Conservation (phyloP, 768 basidiomycete genomes). For the Serendipita sp. region DNA sequence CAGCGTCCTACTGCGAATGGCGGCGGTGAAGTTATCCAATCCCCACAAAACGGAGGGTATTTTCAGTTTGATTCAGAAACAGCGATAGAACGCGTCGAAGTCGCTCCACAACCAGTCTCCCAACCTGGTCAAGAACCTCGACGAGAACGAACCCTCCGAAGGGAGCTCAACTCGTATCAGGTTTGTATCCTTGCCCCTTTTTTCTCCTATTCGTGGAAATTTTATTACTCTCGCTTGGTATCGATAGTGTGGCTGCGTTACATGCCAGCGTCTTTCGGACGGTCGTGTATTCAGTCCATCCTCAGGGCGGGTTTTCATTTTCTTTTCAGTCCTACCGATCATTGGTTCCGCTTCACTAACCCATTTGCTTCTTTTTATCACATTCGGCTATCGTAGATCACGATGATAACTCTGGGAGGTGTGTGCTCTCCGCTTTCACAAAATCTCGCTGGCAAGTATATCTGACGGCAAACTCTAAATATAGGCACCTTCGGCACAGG, state of each 20-base stretch:
- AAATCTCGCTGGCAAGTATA: background rate
- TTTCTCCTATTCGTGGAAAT: no score
- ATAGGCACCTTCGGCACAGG: background rate
- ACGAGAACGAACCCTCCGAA: background rate
- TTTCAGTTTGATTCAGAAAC: no score
- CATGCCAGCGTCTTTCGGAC: background rate
- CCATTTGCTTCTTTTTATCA: background rate
- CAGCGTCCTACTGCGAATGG: no score
- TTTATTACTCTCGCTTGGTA: no score
- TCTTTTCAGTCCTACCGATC: background rate
- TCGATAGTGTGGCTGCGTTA: background rate
- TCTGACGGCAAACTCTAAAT: no score
- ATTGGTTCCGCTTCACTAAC: background rate
- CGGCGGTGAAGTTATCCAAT: no score
- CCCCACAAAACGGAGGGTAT: no score
- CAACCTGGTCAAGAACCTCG: background rate
- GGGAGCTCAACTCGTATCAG: background rate
- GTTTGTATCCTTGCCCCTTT: background rate
- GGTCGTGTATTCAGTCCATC: background rate
- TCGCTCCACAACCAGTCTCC: background rate
- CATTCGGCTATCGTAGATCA: background rate
- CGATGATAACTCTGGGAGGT: constrained; percentile 6
- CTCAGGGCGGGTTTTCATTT: background rate
- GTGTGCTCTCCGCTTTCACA: background rate
- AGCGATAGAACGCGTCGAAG: no score